These are phyloP conservation scores for Phlegmacium glaucopus DNA, from an alignment of 768 basidiomycete species.

Conservation along the genomic window DNA sequence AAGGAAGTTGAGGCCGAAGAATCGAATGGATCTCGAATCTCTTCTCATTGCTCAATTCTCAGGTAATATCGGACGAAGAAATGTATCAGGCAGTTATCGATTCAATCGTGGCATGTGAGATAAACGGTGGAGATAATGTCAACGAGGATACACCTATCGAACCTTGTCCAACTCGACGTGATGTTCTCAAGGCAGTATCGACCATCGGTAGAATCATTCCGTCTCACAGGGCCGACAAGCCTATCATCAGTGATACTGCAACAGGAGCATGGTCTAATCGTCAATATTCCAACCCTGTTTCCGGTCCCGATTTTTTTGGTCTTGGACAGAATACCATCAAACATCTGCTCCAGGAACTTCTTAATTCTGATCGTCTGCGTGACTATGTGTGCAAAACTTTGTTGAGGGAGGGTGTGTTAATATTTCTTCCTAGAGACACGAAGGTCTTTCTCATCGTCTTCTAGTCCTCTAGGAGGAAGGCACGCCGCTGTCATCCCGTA, in stretches of 20 bases:
- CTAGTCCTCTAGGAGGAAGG: conserved; percentile 72
- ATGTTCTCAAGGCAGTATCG: too few species aligned
- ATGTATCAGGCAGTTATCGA: too few species aligned
- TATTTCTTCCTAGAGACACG: conserved; percentile 3
- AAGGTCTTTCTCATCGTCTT: background rate
- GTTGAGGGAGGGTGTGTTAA: conserved; percentile 77
- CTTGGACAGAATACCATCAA: conserved; percentile 87
- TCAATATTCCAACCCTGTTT: conserved; percentile 83
- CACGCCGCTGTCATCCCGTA: conserved; percentile 81
- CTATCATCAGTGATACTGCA: conserved; percentile 81
- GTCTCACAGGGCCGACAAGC: conserved; percentile 64
- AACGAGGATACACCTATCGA: too few species aligned
- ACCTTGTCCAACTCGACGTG: too few species aligned
- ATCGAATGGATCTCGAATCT: too few species aligned
- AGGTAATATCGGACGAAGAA: too few species aligned
- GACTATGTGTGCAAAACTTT: conserved; percentile 87
- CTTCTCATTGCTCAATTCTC: too few species aligned
- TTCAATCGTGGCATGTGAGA: too few species aligned
- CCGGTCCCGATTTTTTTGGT: conserved; percentile 87
- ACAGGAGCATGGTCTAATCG: conserved; percentile 86
- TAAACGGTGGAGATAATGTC: too few species aligned
- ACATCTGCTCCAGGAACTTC: conserved; percentile 83
- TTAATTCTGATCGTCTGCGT: conserved; percentile 63
- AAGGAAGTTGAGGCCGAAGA: too few species aligned
- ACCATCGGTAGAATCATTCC: too few species aligned